phyloP scores from a whole-genome alignment of 345 rosid genomes.

The Populus simonii region DNA sequence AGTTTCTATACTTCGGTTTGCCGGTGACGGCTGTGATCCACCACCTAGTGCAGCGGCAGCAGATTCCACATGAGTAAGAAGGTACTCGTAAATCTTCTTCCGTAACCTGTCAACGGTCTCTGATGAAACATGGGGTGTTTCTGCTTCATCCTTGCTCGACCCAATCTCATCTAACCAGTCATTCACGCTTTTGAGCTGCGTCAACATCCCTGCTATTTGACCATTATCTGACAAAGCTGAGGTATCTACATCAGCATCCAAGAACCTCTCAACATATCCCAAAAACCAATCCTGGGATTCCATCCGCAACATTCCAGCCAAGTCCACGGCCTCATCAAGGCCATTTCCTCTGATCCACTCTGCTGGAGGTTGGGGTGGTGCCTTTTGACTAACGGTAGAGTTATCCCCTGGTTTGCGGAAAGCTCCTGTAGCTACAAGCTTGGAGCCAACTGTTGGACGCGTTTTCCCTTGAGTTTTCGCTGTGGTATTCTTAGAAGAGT shows the following conservation, averaged over 20 bases:
- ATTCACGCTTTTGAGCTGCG: slow-evolving; percentile 89
- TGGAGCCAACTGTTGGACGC: slow-evolving; percentile 54
- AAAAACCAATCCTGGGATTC: slow-evolving; percentile 93
- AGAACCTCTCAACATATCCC: slow-evolving; percentile 81
- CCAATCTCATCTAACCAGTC: slow-evolving; percentile 88
- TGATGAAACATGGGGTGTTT: slow-evolving; percentile 45
- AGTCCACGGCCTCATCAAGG: slow-evolving; percentile 65
- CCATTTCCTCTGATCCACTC: slow-evolving; percentile 79
- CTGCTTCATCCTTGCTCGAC: slow-evolving; percentile 50
- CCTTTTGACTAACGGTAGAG: slow-evolving; percentile 43
- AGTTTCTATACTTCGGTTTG: slow-evolving; percentile 33
- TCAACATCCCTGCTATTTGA: slow-evolving; percentile 87
- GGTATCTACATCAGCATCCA: slow-evolving; percentile 65
- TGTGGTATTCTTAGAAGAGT: slow-evolving; percentile 38
- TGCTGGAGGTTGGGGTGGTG: slow-evolving; percentile 41
- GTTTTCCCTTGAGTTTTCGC: slow-evolving; percentile 48
- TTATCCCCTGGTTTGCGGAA: slow-evolving; percentile 55
- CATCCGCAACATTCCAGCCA: slow-evolving; percentile 65
- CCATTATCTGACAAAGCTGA: slow-evolving; percentile 67
- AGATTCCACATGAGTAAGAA: slow-evolving; percentile 84
- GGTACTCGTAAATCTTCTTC: slow-evolving; percentile 89
- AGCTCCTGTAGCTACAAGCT: slow-evolving; percentile 68
- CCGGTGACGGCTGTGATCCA: slow-evolving; percentile 54
- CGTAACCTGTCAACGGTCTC: slow-evolving; percentile 68
- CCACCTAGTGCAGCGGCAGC: slow-evolving; percentile 91